Conservation (phyloP, 2,329 filamentous ascomycete genomes). For the Penicillium sp. region DNA sequence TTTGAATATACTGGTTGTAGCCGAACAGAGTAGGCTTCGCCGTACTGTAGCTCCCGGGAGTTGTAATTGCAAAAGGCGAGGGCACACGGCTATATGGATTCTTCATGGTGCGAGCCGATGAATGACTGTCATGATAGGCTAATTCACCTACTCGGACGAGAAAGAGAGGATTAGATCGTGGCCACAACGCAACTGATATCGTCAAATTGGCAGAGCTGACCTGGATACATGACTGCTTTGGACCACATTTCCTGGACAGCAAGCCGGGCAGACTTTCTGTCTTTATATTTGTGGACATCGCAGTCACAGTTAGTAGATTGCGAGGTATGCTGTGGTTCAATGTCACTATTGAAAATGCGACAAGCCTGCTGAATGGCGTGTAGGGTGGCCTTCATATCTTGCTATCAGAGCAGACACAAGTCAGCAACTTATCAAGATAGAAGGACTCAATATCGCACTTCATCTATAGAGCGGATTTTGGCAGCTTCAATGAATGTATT, state of each 20-base stretch:
- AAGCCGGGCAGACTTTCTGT: constrained; percentile 38
- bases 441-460: neutral
- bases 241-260: constrained; percentile 44
- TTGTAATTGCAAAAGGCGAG: neutral
- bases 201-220: constrained; percentile 18
- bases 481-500: neutral
- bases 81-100: neutral
- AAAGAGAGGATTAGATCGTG: constrained; percentile 29
- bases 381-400: constrained; percentile 32
- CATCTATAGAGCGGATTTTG: neutral
- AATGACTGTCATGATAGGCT: neutral
- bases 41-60: neutral
- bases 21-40: neutral
- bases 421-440: neutral
- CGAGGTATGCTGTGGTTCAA: constrained; percentile 49
- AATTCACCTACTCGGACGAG: neutral
- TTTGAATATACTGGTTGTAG: neutral
- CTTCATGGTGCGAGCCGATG: neutral
- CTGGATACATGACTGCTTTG: constrained; percentile 49
- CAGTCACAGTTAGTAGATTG: constrained; percentile 41
- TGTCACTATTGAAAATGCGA: constrained; percentile 47
- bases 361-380: constrained; percentile 42
- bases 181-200: neutral
- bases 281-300: constrained; percentile 41
- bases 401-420: constrained; percentile 6